These are phyloP conservation scores for Fusarium sp. DNA, from an alignment of 2,329 filamentous ascomycete species.

Conservation along the genomic window DNA sequence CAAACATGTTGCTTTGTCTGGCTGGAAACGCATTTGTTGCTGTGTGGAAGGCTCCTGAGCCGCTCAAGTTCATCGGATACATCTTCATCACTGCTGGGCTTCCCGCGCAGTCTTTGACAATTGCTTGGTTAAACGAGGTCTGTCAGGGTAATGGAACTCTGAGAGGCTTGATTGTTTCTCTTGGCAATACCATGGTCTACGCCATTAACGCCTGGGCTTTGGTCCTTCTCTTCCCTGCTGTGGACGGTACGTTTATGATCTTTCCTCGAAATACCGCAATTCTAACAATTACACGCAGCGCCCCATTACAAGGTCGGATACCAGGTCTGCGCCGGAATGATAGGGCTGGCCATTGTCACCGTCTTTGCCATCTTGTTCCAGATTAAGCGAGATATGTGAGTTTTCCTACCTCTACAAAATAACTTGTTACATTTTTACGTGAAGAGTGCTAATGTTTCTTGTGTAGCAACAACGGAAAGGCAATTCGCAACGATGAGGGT, in stretches of 20 bases:
- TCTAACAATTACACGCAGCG: not conserved
- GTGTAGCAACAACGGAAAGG: slow-evolving; percentile 9
- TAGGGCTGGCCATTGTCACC: slow-evolving; percentile 14
- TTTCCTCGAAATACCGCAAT: not conserved
- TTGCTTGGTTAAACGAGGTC: slow-evolving; percentile 26
- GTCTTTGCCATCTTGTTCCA: slow-evolving; percentile 12
- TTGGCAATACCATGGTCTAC: slow-evolving; percentile 24
- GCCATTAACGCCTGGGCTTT: slow-evolving; percentile 26
- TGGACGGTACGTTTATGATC: slow-evolving; percentile 1
- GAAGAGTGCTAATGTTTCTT: not conserved
- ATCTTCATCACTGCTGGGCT: slow-evolving; percentile 23
- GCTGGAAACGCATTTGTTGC: slow-evolving; percentile 17
- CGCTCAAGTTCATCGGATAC: slow-evolving; percentile 26
- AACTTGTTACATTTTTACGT: not conserved
- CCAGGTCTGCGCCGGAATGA: slow-evolving; percentile 17
- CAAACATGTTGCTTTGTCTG: slow-evolving; percentile 24
- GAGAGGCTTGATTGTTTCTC: slow-evolving; percentile 19
- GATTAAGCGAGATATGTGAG: slow-evolving; percentile 19
- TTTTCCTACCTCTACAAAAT: not conserved
- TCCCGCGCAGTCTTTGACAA: slow-evolving; percentile 19
- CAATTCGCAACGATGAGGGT: slow-evolving; percentile 13
- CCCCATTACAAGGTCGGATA: slow-evolving; percentile 23
- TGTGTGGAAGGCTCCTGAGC: slow-evolving; percentile 15
- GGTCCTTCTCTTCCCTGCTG: slow-evolving; percentile 19
- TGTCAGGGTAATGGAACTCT: slow-evolving; percentile 22